phyloP scores from a whole-genome alignment of 2,329 filamentous ascomycete species.

The Alternaria alternata region DNA sequence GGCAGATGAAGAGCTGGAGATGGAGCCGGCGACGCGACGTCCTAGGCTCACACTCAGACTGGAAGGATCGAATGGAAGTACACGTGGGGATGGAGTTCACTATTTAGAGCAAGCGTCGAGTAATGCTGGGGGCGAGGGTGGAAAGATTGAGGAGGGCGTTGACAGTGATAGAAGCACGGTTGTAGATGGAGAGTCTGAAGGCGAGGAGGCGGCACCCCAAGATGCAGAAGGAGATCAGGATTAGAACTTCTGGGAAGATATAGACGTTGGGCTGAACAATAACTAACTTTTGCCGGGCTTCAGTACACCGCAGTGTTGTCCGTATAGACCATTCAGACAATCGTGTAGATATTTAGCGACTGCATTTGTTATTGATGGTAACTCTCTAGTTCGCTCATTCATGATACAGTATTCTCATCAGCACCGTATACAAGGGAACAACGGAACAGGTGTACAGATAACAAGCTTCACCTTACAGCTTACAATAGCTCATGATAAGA shows the following conservation, averaged over 20 bases:
- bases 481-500: too few relatives aligned
- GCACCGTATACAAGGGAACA: too few relatives aligned
- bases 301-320: neutral
- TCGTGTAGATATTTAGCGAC: neutral
- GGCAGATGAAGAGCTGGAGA: neutral
- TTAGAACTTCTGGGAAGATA: neutral
- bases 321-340: neutral
- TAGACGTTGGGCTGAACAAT: neutral
- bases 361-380: neutral
- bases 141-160: neutral
- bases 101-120: neutral
- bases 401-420: neutral
- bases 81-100: neutral
- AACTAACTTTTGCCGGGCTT: neutral
- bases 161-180: neutral
- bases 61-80: neutral
- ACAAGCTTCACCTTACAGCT: too few relatives aligned
- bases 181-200: neutral
- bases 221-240: neutral
- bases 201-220: fast-evolving
- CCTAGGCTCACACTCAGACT: neutral
- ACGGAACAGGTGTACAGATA: too few relatives aligned
- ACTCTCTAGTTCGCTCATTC: neutral
- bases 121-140: neutral
- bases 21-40: neutral